A percentile compares a stretch with the other conserved stretches of the same genome.
phyloP scores from a whole-genome alignment of 345 rosid species.

The Microthlaspi erraticum region DNA sequence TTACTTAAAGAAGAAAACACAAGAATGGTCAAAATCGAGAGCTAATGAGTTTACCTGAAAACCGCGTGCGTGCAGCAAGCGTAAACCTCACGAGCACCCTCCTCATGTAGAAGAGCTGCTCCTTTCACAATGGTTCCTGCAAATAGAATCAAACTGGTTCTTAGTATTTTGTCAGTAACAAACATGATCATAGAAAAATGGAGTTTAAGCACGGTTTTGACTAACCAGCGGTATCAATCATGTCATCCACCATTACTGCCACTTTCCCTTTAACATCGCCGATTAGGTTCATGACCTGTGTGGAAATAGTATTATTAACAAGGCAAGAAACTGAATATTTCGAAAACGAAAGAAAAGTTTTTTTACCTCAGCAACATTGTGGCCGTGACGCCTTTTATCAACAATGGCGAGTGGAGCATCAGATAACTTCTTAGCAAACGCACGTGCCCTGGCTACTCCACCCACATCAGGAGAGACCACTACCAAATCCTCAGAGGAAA shows the following conservation, averaged over 20 bases:
- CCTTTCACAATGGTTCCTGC: slow-evolving; percentile 93
- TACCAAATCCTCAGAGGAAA: slow-evolving; percentile 82
- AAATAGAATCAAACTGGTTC: background rate
- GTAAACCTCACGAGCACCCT: slow-evolving; percentile 97
- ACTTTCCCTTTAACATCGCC: slow-evolving; percentile 98
- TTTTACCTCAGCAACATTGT: slow-evolving; percentile 96
- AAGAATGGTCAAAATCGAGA: background rate
- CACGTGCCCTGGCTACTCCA: slow-evolving; percentile 97
- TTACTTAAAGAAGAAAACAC: background rate
- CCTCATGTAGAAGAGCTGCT: slow-evolving; percentile 93
- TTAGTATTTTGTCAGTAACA: background rate
- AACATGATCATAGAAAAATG: background rate
- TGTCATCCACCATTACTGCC: slow-evolving; percentile 99
- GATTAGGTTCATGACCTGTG: slow-evolving; percentile 94
- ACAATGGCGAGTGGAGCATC: slow-evolving; percentile 99
- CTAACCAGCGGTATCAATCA: slow-evolving; percentile 99
- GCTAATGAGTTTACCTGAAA: slow-evolving; percentile 64
- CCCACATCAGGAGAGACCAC: slow-evolving; percentile 99
- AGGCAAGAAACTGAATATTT: background rate
- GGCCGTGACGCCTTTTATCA: slow-evolving; percentile 98
- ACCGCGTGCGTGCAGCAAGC: slow-evolving; percentile 98
- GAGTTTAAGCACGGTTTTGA: background rate
- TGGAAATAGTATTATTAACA: background rate
- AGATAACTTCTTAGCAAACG: slow-evolving; percentile 92
- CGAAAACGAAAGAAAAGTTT: background rate